Conservation (phyloP, 768 basidiomycete species). For the Auricularia sp. region DNA sequence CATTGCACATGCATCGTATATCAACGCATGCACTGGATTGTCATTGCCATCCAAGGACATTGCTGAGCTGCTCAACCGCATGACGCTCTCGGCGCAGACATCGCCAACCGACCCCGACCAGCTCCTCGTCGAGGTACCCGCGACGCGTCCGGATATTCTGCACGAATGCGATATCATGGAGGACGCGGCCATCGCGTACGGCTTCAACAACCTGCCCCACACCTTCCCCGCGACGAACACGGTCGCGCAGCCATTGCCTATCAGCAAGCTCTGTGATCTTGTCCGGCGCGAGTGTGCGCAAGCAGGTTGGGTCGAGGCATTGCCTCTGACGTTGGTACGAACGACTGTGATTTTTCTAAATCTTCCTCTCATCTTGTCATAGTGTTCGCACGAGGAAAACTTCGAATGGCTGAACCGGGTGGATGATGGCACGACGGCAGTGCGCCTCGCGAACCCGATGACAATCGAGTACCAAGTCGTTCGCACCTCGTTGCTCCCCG, state of each 20-base stretch:
- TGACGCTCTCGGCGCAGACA: constrained; percentile 59
- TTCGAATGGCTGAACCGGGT: constrained; percentile 84
- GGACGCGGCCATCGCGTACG: constrained; percentile 94
- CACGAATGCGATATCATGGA: constrained; percentile 99
- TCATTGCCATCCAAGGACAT: constrained; percentile 56
- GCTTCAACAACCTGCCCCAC: constrained; percentile 92
- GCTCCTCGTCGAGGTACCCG: constrained; percentile 68
- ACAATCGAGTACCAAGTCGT: constrained; percentile 97
- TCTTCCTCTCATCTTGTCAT: neutral
- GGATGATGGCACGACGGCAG: constrained; percentile 72
- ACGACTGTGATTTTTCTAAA: neutral
- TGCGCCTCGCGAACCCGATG: constrained; percentile 95
- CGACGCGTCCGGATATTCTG: constrained; percentile 96
- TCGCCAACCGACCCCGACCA: constrained; percentile 50
- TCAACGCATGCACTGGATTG: constrained; percentile 93
- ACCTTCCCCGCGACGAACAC: constrained; percentile 91
- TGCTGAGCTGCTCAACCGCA: constrained; percentile 63
- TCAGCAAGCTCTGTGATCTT: constrained; percentile 84
- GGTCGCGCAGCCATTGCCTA: constrained; percentile 82
- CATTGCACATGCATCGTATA: constrained; percentile 74
- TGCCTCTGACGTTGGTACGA: constrained; percentile 71
- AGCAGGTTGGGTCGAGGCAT: constrained; percentile 92
- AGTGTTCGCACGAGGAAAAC: constrained; percentile 99
- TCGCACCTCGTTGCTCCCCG: constrained; percentile 89
- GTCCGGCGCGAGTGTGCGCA: constrained; percentile 85